Base-by-base conservation (phyloP, 2,329 filamentous ascomycete species). In the Colletotrichum higginsianum region DNA sequence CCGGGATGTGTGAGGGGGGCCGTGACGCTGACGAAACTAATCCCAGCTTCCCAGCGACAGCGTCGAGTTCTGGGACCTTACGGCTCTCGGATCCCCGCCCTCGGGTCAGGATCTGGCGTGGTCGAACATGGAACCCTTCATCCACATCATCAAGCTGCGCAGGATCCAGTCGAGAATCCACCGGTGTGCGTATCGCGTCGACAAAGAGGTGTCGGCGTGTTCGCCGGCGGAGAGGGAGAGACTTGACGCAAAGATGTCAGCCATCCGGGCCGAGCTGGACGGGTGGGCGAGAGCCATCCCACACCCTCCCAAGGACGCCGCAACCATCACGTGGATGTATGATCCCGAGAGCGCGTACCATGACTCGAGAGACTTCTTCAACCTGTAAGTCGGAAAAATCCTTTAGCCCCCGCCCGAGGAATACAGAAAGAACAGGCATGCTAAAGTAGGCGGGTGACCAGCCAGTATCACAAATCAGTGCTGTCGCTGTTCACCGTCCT, bases 381-480 rank as follows among this genome's bases (percentile, higher is more conserved):
- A 74, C 26, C 57, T 76, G 76, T 75, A n/a, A 55, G 73, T 60
- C 4, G 3, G n/a, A 38, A 15, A 18, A 2, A 2, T 13, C 18
- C 4, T 16, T 15, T 12, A 16, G 3, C 26, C 26, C 26, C 26
- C 26, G 4, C 30, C 30, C 30, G 30, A 35, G 8, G 8, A 35
- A 35, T 9, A 9, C 30, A 35, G 8, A 8, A 9, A 35, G 8
- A 9, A 35, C 1, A 35, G 30, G 30, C 30, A 35, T 35, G 30
- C 30, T 35, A 9, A 30, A 30, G 3, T 4, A 26, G 30, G 5
- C 1, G 38, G 2, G 3, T 9, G 4, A 8, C 23, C 57, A 72
- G 74, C 3, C 73, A 77, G 61, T 76, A 79, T 68, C 76, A 78
- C 63, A 79, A 78, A 53, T 73, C 76, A 1, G 58, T 77, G 3